Evolutionary conservation across 768 basidiomycete species (phyloP).

Genomic region (Suillus decipiens): DNA sequence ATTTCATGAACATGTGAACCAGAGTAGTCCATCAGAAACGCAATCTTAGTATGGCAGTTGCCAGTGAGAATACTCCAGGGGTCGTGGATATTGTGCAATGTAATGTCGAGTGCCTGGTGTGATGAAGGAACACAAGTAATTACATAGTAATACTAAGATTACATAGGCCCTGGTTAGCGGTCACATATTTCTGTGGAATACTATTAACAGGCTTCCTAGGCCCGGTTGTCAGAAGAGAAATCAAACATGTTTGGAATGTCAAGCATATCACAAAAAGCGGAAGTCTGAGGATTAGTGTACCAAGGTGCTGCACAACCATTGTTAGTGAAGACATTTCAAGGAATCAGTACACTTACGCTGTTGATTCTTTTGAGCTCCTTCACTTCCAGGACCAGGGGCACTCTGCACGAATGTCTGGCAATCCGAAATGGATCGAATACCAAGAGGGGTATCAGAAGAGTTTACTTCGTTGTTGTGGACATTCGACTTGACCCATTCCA

Average conservation of each 20-base stretch:
- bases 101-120: neutral
- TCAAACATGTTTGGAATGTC: constrained; percentile 75
- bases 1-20: neutral
- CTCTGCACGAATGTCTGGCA: constrained; percentile 72
- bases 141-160: neutral
- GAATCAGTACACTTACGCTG: constrained; percentile 35
- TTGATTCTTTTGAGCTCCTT: constrained; percentile 40
- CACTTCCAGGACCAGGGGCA: constrained; percentile 52
- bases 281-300: constrained; percentile 90
- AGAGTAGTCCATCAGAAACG: neutral
- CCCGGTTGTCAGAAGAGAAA: constrained; percentile 16
- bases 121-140: neutral
- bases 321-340: neutral
- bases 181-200: neutral
- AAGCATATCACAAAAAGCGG: constrained; percentile 80
- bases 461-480: constrained; percentile 35
- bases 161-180: neutral
- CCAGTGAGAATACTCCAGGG: neutral
- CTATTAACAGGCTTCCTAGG: constrained; percentile 3
- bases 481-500: constrained; percentile 68
- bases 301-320: constrained; percentile 53
- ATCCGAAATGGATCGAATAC: constrained; percentile 44
- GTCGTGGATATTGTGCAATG: neutral
- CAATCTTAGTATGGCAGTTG: neutral
- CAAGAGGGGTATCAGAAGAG: constrained; percentile 16